phyloP scores from a whole-genome alignment of 2,329 filamentous ascomycete species.

The Cladorrhinum sp. region DNA sequence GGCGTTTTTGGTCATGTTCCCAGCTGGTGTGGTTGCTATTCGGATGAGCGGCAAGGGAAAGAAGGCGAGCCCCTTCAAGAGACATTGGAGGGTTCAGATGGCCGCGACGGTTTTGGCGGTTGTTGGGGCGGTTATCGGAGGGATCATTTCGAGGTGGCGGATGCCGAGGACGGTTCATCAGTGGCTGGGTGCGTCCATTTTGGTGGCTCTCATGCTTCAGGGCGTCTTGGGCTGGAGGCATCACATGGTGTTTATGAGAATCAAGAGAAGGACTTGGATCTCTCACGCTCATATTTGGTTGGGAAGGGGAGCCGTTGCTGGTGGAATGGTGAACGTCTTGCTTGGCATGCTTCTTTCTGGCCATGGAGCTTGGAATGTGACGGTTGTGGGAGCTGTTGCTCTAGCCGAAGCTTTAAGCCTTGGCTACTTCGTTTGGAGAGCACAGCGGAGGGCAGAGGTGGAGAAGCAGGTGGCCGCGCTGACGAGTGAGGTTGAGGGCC shows the following conservation, averaged over 20 bases:
- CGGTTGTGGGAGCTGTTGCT: not conserved
- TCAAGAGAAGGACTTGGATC: conserved; percentile 19
- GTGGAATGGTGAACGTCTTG: conserved; percentile 1
- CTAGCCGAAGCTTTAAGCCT: not conserved
- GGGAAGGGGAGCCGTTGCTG: conserved; percentile 9
- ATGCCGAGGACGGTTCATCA: conserved; percentile 18
- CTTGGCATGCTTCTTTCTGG: conserved; percentile 3
- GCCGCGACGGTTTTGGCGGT: conserved; percentile 10
- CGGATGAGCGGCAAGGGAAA: not conserved
- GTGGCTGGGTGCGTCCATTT: conserved; percentile 13
- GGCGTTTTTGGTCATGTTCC: conserved; percentile 25
- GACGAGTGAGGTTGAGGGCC: not conserved
- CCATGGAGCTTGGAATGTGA: not conserved
- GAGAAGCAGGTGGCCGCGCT: not conserved
- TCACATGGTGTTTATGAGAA: conserved; percentile 18
- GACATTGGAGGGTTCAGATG: conserved; percentile 22
- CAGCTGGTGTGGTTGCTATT: conserved; percentile 23
- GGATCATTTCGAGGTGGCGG: conserved; percentile 8
- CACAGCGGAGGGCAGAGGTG: not conserved
- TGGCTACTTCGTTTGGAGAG: not conserved
- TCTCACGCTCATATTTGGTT: conserved; percentile 23
- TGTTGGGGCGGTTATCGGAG: conserved; percentile 10
- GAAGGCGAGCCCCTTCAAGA: conserved; percentile 10
- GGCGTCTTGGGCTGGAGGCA: conserved; percentile 22
- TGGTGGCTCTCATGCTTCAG: conserved; percentile 12